Evolutionary conservation across 2,329 filamentous ascomycete genomes (phyloP).

Genomic region (Trichoderma sp.): DNA sequence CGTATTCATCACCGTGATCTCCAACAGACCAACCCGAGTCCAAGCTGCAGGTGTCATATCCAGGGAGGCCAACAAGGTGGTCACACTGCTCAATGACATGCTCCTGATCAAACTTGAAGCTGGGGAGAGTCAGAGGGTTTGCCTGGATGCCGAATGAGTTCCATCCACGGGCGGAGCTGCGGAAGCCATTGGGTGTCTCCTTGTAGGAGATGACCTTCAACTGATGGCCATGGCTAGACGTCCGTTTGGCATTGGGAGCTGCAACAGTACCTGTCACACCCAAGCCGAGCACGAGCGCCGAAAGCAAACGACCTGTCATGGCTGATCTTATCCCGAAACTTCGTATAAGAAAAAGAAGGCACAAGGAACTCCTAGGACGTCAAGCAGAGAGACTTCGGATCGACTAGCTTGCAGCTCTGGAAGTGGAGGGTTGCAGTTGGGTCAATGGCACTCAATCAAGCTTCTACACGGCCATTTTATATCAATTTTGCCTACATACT

Average conservation of each 20-base stretch:
- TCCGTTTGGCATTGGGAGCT: conserved; percentile 10
- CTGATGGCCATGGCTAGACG: neutral
- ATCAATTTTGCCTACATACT: neutral
- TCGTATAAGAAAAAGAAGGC: neutral
- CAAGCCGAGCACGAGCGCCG: conserved; percentile 15
- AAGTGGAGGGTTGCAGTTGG: neutral
- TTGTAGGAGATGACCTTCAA: conserved; percentile 25
- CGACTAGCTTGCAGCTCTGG: neutral
- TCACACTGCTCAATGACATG: conserved; percentile 27
- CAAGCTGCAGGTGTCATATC: conserved; percentile 26
- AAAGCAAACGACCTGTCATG: conserved; percentile 1
- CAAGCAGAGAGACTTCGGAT: neutral
- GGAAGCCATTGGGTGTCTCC: conserved; percentile 24
- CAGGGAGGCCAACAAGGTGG: conserved; percentile 16
- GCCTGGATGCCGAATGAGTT: conserved; percentile 27
- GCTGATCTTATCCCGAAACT: neutral
- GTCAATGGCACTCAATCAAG: neutral
- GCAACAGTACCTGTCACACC: conserved; percentile 8
- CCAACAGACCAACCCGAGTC: conserved; percentile 29
- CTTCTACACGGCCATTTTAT: neutral
- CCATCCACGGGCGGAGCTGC: conserved; percentile 25
- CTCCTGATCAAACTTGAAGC: conserved; percentile 25
- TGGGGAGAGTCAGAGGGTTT: conserved; percentile 18
- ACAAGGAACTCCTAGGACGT: neutral
- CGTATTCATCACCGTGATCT: conserved; percentile 26